phyloP scores from a whole-genome alignment of 441 rosid genomes.

The Lepidium campestre region DNA sequence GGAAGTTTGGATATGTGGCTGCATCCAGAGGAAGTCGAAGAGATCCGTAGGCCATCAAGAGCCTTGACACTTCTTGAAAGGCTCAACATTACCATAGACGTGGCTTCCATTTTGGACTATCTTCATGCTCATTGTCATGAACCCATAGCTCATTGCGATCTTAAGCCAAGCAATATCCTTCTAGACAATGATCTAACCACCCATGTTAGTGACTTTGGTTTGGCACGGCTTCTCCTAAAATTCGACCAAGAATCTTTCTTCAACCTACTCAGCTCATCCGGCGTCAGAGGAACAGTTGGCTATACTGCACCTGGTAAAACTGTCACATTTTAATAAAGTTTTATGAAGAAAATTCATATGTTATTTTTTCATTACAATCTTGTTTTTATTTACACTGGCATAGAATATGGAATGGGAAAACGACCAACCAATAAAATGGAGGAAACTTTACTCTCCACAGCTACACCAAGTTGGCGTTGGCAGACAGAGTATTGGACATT shows the following conservation, averaged over 20 bases:
- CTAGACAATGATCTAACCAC: slow-evolving; percentile 1
- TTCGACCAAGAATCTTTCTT: background rate
- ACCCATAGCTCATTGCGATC: slow-evolving; percentile 12
- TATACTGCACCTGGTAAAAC: slow-evolving; percentile 19
- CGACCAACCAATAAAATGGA: background rate
- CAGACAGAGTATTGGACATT: background rate
- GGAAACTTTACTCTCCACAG: background rate
- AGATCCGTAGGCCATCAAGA: background rate
- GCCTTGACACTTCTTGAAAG: slow-evolving; percentile 7
- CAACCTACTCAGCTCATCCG: background rate
- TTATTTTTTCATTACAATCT: background rate
- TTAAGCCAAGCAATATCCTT: slow-evolving; percentile 20
- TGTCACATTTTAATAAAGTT: background rate
- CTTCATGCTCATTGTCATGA: slow-evolving; percentile 1
- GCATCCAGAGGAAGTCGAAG: background rate
- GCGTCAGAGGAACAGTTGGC: background rate
- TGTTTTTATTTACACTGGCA: background rate
- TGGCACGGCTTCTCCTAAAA: slow-evolving; percentile 1
- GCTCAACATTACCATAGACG: slow-evolving; percentile 2
- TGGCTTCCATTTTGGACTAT: slow-evolving; percentile 21
- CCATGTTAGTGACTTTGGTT: slow-evolving; percentile 22
- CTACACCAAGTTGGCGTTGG: background rate
- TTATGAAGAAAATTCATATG: background rate
- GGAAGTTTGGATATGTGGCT: slow-evolving; percentile 21
- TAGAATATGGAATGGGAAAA: slow-evolving; percentile 8